Conservation (phyloP, 2,329 filamentous ascomycete genomes). For the Phialophora tarda region DNA sequence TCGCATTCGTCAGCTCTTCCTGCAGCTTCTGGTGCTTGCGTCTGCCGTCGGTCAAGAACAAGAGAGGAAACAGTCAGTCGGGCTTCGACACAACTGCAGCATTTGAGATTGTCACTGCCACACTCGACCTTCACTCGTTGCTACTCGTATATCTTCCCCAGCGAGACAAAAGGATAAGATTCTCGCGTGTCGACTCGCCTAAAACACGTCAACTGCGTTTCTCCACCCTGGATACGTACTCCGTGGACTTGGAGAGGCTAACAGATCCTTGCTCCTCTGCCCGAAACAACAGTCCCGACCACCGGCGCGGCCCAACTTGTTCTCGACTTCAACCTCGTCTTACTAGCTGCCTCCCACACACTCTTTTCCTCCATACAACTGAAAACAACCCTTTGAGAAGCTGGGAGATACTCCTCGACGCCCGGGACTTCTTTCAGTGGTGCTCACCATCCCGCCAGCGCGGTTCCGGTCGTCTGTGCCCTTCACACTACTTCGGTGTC, state of each 20-base stretch:
- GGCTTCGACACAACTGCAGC: not conserved
- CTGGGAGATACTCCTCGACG: not conserved
- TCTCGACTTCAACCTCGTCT: slow-evolving; percentile 20
- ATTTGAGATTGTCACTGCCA: not conserved
- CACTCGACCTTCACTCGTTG: not conserved
- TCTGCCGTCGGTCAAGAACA: slow-evolving; percentile 1
- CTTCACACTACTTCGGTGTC: not conserved
- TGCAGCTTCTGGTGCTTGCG: slow-evolving; percentile 23
- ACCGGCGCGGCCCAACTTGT: slow-evolving; percentile 17
- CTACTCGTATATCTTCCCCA: not conserved
- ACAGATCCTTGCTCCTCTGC: slow-evolving; percentile 1
- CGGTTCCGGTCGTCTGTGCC: not conserved
- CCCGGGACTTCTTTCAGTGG: not conserved
- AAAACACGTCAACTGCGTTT: not conserved
- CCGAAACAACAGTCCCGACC: slow-evolving; percentile 10
- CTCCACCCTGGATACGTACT: not conserved
- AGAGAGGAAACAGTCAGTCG: not conserved
- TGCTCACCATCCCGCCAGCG: not conserved
- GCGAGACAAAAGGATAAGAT: not conserved
- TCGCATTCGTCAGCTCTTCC: slow-evolving; percentile 37
- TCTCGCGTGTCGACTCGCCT: slow-evolving; percentile 8
- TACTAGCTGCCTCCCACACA: slow-evolving; percentile 1
- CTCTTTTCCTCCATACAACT: slow-evolving; percentile 1
- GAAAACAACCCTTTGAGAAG: not conserved
- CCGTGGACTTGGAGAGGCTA: not conserved